A percentile compares a stretch with the other conserved stretches of the same genome.
Conservation (phyloP, 163 green algal species). For the Scenedesmus sp. region DNA sequence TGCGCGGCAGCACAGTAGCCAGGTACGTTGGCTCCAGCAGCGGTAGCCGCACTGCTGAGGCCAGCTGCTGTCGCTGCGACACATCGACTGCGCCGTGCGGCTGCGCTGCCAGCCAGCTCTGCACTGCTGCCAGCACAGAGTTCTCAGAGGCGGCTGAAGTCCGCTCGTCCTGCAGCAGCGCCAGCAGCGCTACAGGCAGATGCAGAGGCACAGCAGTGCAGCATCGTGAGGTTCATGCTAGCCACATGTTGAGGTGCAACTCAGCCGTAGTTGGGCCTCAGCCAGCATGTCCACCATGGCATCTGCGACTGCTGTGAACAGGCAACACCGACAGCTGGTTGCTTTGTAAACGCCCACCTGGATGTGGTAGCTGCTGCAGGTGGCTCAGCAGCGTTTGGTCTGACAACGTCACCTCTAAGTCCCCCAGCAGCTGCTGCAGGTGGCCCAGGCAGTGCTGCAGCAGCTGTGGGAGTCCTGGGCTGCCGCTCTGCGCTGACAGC, state of each 20-base stretch:
- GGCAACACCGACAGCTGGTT: too few relatives aligned
- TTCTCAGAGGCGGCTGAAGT: constrained; percentile 44
- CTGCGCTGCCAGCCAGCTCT: constrained; percentile 41
- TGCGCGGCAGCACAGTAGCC: constrained; percentile 39
- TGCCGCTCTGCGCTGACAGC: background rate
- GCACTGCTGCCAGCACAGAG: constrained; percentile 41
- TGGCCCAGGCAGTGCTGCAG: constrained; percentile 29
- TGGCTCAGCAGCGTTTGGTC: background rate
- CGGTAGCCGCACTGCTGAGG: constrained; percentile 24
- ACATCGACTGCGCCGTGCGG: background rate
- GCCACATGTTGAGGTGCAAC: background rate
- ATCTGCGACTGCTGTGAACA: background rate
- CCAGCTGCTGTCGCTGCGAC: constrained; percentile 16
- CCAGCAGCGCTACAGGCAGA: constrained; percentile 31
- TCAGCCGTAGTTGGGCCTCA: background rate
- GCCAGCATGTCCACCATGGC: background rate
- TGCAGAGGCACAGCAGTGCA: background rate
- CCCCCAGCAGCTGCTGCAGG: constrained; percentile 36
- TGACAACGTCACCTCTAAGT: constrained; percentile 17
- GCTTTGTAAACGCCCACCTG: background rate
- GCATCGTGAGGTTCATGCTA: background rate
- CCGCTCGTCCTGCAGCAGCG: constrained; percentile 23
- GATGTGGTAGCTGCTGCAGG: constrained; percentile 11
- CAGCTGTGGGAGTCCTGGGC: background rate
- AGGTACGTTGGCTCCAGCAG: constrained; percentile 43